Evolutionary conservation across 768 basidiomycete genomes (phyloP).

Genomic region (Lentinula sp.): DNA sequence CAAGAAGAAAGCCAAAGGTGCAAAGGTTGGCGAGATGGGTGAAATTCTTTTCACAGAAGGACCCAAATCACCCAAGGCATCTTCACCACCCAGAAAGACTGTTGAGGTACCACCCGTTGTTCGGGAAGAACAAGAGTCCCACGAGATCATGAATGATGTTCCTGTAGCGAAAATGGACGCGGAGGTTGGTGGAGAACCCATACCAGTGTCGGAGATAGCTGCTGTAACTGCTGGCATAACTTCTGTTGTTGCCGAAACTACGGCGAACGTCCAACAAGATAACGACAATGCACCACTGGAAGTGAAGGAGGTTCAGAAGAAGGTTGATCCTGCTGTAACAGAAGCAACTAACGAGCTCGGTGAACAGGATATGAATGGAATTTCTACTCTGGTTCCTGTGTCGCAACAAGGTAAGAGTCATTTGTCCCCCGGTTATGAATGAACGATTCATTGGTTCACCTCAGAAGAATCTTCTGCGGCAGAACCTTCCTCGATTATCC

Average conservation of each 20-base stretch:
- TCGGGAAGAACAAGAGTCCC: background rate
- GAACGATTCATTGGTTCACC: background rate
- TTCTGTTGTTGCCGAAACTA: background rate
- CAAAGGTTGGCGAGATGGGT: slow-evolving; percentile 62
- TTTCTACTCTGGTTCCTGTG: background rate
- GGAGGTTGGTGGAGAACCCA: background rate
- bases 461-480: background rate
- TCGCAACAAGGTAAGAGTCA: background rate
- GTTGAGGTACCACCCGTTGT: slow-evolving; percentile 6
- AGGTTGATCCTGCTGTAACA: background rate
- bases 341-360: background rate
- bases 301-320: background rate
- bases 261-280: background rate
- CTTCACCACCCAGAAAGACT: slow-evolving; percentile 13
- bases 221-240: background rate
- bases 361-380: background rate
- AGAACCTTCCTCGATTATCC: background rate
- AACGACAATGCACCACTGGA: background rate
- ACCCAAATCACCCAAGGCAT: slow-evolving; percentile 12
- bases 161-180: background rate
- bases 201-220: slow-evolving; percentile 6
- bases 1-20: slow-evolving; percentile 23
- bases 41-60: slow-evolving; percentile 52
- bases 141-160: background rate
- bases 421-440: background rate